Base-by-base conservation (phyloP, 805 yeast genomes). In the Yarrowia sp. region DNA sequence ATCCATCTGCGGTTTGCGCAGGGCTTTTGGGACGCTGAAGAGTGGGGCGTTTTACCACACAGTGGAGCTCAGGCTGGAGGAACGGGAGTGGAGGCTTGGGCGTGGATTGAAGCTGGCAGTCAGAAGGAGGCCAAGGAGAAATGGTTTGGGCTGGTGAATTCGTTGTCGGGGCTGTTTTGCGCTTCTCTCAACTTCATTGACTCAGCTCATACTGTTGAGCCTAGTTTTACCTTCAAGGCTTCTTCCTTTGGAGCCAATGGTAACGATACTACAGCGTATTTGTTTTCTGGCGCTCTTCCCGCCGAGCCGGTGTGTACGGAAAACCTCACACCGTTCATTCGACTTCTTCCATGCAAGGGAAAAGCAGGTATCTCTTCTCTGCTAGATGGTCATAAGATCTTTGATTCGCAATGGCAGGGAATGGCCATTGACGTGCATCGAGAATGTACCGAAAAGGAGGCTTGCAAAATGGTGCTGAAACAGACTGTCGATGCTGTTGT, bases 221-320 rank as follows among this genome's bases (percentile, higher is more conserved):
- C 93, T 0, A 9, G 35, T 51, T 58, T 18, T 35, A 58, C 51
- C 41, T 44, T 58, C 67, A 22, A 2, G 65, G 74, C 8, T 74
- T 79, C 1, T 28, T 76, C 4, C 63, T 31, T 18, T 70, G 76
- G 45, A 66, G 73, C 60, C 17, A 48, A 48, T 11, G 55, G 55
- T 5, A 57, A 68, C 35, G 47, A 39, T 14, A 31, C 53, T 13
- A 53, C 58, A 11, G 51, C 67, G 6, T 89, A 79, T 70, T 75
- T 87, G 18, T 73, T 92, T 68, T 81, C 96, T 67, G 96, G 97
- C 7, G 89, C 97, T 0, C 81, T 95, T 58, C 97, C 99, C 0
- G 84, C 93, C 67, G 99, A 95, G 73, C 97, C 98, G 0, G 86
- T 95, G 15, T 95, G 99, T 76, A 95, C 99, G 0, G 99, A 95